Base-by-base conservation (phyloP, 305 asterid species). In the Fraxinus sp. region DNA sequence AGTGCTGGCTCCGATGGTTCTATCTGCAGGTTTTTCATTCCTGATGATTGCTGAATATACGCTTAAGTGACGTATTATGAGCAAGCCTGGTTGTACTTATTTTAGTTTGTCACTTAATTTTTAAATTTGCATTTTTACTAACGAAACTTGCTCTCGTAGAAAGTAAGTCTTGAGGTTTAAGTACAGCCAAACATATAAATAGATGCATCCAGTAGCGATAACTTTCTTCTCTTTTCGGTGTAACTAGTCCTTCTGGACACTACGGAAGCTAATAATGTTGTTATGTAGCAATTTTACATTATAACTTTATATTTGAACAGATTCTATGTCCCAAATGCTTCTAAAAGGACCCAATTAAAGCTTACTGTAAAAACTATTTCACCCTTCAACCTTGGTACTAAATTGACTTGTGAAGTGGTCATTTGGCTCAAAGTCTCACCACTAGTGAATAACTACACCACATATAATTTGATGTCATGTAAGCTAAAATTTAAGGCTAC, bases 1-100 rank as follows among this genome's bases (percentile, higher is more conserved):
- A 90, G 87, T 75, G 93, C 94, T 70, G 88, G 88, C 86, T 86
- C 97, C 5, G 97, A 93, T 86, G 98, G 99, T 62, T 92, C 90
- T 20, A 55, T 96, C 82, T 46, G 83, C 91, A 93, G 99, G 99
- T 94, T 81, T 59, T 36, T 78, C 11, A 4, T 10, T 81, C 3
- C 75, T 46, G 24, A 13, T 82, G 64, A 44, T 57, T 62, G 13
- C 55, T 86, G 74, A 22, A 36, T 75, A 26, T 59, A 16, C 4
- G 62, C 62, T 52, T 52, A n/a, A 24, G 46, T 1, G 55, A 32
- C 62, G 39, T 28, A 75, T 68, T 64, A 16, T 52, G 32, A 57
- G 77, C 13, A 7, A 37, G 74, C 33, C 46, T 71, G 37, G 28
- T 52, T 7, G 18, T 52, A 52, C 5, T 18, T 18, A 1, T 18